phyloP scores from a whole-genome alignment of 139 green algal species.

The Chlorella ohadii region DNA sequence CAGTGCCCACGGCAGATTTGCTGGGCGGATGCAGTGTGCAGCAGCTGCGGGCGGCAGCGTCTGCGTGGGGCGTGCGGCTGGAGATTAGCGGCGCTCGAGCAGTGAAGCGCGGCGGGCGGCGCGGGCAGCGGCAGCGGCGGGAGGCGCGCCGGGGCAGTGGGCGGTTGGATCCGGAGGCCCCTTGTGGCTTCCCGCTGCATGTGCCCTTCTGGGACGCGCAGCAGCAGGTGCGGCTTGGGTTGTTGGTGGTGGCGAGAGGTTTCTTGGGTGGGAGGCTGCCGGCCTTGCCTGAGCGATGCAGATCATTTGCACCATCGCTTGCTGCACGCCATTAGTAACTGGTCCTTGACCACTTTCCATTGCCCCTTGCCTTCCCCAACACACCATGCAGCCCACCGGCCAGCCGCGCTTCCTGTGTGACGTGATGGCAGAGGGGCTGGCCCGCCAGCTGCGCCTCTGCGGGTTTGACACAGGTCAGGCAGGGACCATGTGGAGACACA shows the following conservation, averaged over 20 bases:
- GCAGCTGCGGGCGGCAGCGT: conserved; percentile 4
- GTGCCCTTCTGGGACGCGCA: conserved; percentile 42
- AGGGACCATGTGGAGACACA: not conserved
- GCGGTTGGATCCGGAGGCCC: not conserved
- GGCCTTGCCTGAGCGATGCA: too few relatives aligned
- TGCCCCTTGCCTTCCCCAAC: too few relatives aligned
- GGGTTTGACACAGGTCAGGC: conserved; percentile 55
- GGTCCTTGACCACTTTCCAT: too few relatives aligned
- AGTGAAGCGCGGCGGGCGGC: not conserved
- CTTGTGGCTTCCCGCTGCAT: conserved; percentile 8
- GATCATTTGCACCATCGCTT: too few relatives aligned
- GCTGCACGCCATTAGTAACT: too few relatives aligned
- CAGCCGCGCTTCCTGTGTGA: conserved; percentile 57
- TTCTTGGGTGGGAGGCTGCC: too few relatives aligned
- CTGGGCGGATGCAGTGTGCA: not conserved
- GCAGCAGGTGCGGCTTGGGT: not conserved
- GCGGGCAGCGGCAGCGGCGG: not conserved
- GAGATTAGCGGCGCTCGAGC: conserved; percentile 13
- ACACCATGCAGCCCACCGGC: not conserved
- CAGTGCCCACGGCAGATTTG: not conserved
- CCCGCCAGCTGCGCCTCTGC: conserved; percentile 61
- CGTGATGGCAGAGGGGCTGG: conserved; percentile 60
- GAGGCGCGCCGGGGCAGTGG: not conserved
- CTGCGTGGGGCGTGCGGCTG: conserved; percentile 20
- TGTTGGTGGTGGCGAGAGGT: too few relatives aligned